These are phyloP conservation scores for Macaranga tanarius DNA, from an alignment of 441 rosid genomes.

Conservation along the genomic window DNA sequence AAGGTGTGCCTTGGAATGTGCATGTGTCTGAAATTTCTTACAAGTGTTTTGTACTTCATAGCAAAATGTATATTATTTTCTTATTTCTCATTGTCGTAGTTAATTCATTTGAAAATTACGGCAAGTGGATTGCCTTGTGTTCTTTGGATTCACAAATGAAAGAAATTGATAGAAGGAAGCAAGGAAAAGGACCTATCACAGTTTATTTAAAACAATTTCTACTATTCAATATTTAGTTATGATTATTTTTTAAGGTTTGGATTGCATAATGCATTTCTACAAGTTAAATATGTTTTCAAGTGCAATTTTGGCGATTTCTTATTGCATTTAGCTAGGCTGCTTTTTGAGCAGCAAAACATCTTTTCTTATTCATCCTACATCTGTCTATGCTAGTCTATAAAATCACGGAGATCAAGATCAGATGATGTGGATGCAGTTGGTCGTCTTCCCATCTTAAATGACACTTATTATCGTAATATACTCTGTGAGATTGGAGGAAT, in stretches of 20 bases:
- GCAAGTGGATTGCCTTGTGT: background rate
- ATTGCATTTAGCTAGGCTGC: background rate
- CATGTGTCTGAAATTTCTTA: background rate
- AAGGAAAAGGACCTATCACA: background rate
- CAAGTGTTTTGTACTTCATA: background rate
- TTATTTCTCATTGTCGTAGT: background rate
- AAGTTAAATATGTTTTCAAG: background rate
- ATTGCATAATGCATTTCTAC: background rate
- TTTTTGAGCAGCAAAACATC: background rate
- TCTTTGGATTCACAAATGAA: background rate
- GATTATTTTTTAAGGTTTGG: background rate
- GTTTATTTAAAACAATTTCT: background rate
- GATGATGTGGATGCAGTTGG: slow-evolving; percentile 94
- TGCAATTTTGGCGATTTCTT: slow-evolving; percentile 5
- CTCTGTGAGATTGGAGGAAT: slow-evolving; percentile 98
- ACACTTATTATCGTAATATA: slow-evolving; percentile 57
- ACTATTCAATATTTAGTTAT: background rate
- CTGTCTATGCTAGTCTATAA: slow-evolving; percentile 57
- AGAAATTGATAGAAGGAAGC: background rate
- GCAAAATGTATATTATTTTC: background rate
- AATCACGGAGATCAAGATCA: slow-evolving; percentile 80
- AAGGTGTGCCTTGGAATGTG: background rate
- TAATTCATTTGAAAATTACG: background rate
- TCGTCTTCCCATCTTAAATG: slow-evolving; percentile 76
- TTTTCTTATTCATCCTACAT: slow-evolving; percentile 10